Evolutionary conservation across 306 rosid genomes (phyloP).

Genomic region (Rosa chinensis): DNA sequence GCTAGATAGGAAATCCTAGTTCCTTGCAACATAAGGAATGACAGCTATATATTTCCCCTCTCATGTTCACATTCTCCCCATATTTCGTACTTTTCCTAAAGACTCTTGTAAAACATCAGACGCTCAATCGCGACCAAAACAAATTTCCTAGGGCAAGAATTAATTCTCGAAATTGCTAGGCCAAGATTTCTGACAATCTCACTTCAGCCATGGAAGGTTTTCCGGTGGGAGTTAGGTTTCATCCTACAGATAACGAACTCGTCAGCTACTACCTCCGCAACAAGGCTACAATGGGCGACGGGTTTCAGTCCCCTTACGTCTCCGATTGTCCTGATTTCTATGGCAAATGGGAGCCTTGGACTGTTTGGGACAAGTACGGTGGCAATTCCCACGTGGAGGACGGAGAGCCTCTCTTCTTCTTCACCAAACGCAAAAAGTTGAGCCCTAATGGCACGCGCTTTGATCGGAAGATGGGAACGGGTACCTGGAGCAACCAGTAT

Average conservation of each 20-base stretch:
- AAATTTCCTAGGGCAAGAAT: not conserved
- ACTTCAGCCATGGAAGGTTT: not conserved
- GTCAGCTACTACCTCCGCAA: not conserved
- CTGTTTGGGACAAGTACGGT: not conserved
- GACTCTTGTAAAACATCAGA: not conserved
- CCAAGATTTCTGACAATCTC: not conserved
- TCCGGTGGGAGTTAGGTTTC: not conserved
- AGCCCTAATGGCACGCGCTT: not conserved
- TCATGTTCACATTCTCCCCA: too few relatives aligned
- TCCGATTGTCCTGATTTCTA: not conserved
- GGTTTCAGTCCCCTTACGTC: not conserved
- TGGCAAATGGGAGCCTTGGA: not conserved
- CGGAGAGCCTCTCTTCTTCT: not conserved
- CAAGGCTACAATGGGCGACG: not conserved
- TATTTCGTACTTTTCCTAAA: not conserved
- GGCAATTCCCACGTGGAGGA: not conserved
- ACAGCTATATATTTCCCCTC: not conserved
- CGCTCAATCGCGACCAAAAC: not conserved
- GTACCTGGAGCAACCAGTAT: not conserved
- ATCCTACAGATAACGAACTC: not conserved
- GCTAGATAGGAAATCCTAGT: too few relatives aligned
- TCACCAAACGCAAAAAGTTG: not conserved
- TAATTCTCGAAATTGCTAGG: not conserved
- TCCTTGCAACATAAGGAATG: not conserved
- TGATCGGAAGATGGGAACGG: not conserved